Evolutionary conservation across 768 basidiomycete genomes (phyloP), one percentile per base, ranked within the genome.

Genomic region (Pleurotus ostreatus): DNA sequence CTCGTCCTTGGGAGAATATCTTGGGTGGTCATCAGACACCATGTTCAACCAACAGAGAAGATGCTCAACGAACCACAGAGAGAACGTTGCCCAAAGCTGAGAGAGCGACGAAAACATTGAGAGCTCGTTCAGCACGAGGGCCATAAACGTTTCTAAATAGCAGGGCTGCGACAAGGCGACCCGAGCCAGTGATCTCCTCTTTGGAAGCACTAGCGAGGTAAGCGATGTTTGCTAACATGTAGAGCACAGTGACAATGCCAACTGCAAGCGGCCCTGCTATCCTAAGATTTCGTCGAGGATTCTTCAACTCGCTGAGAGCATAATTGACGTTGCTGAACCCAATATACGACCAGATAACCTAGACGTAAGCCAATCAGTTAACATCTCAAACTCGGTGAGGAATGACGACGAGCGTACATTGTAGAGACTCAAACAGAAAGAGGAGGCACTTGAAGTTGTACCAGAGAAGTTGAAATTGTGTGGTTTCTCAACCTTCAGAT

Each of bases 301-400:
- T 74, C 46, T 76, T 76, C 8, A 86, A 75, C 57, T 89, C 86
- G 1, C 80, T 78, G 11, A 88, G 71, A 0, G 81, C 83, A 60
- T 88, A 88, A 64, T 88, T 88, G 26, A 80, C 83, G 60, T 85
- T 86, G 30, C 78, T 80, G 65, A 83, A 89, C 0, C 88, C 87
- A 38, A 77, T 72, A 62, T 78, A 86, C 2, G 74, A 74, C 71
- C 72, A 71, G 38, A 74, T 58, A 68, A 80, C 82, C 80, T 82
- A 16, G 53, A 57, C 30, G 18, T 48, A 15, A 0, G 16, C 34
- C 13, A 26, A 43, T 18, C 12, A 45, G 13, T 22, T 18, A 26
- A 46, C n/a, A 30, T 20, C 6, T 39, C 7, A 46, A 22, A 18
- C 12, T 13, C 37, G 5, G 22, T 30, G 34, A 30, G 38, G 30